phyloP scores from a whole-genome alignment of 352 stramenopile genomes.

The Thraustochytrium sp. region DNA sequence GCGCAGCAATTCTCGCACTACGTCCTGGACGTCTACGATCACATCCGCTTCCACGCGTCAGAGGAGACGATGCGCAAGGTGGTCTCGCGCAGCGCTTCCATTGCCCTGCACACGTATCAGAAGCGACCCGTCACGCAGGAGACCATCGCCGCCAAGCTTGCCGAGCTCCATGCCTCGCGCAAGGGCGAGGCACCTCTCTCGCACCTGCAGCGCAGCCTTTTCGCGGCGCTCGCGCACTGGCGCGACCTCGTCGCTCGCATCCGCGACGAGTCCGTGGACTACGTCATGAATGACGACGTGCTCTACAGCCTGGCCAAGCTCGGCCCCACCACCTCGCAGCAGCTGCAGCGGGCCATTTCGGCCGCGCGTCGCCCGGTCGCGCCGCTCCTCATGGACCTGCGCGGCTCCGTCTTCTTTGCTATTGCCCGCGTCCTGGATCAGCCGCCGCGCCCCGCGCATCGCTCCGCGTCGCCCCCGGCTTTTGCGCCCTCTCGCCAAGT shows the following conservation, averaged over 20 bases:
- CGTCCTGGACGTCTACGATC: constrained; percentile 92
- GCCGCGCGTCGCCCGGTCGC: background rate
- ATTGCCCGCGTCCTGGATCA: constrained; percentile 26
- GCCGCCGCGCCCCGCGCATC: background rate
- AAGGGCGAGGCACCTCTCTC: background rate
- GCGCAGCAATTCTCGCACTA: constrained; percentile 95
- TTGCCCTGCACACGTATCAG: background rate
- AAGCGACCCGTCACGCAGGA: background rate
- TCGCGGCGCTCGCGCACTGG: constrained; percentile 53
- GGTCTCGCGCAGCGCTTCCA: background rate
- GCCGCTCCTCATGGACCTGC: background rate
- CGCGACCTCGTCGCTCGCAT: constrained; percentile 61
- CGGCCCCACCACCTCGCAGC: background rate
- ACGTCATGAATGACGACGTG: constrained; percentile 52
- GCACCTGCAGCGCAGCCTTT: background rate
- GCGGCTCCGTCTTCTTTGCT: constrained; percentile 9
- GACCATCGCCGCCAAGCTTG: background rate
- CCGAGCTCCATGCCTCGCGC: background rate
- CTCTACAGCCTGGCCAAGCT: background rate
- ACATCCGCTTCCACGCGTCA: constrained; percentile 61
- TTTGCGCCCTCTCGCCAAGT: too few relatives aligned
- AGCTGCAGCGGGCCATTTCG: background rate
- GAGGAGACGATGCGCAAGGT: background rate
- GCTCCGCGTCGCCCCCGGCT: background rate
- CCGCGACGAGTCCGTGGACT: constrained; percentile 65